These are phyloP conservation scores for Sporothrix inflata DNA, from an alignment of 2,329 filamentous ascomycete genomes.

Conservation along the genomic window DNA sequence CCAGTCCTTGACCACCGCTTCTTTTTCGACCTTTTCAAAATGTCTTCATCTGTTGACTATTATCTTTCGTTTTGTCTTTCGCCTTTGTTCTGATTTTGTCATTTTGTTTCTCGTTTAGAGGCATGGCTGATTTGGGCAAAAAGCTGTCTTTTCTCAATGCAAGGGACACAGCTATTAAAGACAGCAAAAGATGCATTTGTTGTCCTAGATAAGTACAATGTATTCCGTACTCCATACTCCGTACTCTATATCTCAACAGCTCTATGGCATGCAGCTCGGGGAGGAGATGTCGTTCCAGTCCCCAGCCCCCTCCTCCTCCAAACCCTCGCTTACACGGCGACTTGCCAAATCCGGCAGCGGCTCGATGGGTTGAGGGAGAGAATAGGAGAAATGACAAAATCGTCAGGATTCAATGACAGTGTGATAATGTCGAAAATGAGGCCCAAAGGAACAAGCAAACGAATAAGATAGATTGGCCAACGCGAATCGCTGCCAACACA, in stretches of 20 bases:
- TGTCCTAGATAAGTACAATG: not conserved
- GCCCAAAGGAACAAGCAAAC: not conserved
- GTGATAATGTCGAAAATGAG: too few relatives aligned
- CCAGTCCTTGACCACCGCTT: not conserved
- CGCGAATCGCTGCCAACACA: not conserved
- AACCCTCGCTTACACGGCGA: conserved; percentile 2
- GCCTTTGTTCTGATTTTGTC: not conserved
- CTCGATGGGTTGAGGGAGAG: not conserved
- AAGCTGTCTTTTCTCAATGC: not conserved
- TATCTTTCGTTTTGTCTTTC: not conserved
- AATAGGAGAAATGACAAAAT: not conserved
- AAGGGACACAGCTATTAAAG: conserved; percentile 9
- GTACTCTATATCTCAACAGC: not conserved
- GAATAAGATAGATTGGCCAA: not conserved
- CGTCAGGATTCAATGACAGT: not conserved
- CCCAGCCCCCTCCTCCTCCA: not conserved
- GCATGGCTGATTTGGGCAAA: not conserved
- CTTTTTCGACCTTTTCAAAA: not conserved
- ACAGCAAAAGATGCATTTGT: not conserved
- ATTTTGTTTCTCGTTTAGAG: not conserved
- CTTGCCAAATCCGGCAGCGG: conserved; percentile 12
- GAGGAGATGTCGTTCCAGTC: not conserved
- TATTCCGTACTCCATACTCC: not conserved
- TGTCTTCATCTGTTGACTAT: not conserved
- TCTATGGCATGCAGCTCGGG: not conserved